Evolutionary conservation across 2,329 filamentous ascomycete species (phyloP), one percentile per base, ranked within the genome.

Genomic region (Ceratocystis ficicola): DNA sequence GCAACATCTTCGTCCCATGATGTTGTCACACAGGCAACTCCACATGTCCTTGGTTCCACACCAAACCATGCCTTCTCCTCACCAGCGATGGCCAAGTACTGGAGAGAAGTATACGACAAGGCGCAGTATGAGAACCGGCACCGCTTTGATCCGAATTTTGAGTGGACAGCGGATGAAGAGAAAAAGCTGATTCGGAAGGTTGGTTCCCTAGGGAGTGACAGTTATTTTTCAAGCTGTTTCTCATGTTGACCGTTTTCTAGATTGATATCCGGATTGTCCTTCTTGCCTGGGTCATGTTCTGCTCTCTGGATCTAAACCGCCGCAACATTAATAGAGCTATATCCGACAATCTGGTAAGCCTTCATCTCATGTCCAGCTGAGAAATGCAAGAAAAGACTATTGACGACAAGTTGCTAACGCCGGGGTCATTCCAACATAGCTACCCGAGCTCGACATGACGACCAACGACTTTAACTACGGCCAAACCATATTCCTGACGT

Each of bases 121-220:
- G 80, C 81, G 1, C 68, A 73, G 0, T 86, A 86, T 69, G 84
- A 87, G 73, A 84, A 84, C 20, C 74, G 78, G 0, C 83, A 86
- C 71, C 78, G 83, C 12, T 86, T 83, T 70, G 83, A 86, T 68
- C 68, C 68, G 1, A 15, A 12, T 2, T 69, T 67, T 44, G 74
- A 74, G 17, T 81, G 79, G 79, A 77, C 76, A 0, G 73, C 76
- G 2, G 76, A 78, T 15, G 79, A 81, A 64, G 79, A 81, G 71
- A 76, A 74, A 68, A 76, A 72, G 64, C 70, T 81, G 3, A 73
- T 80, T 15, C 72, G 75, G 66, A 80, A 67, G 52, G 65, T 69
- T 25, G 46, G 44, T 28, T 4, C 12, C 8, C n/a, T 15, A 22
- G 5, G 2, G n/a, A 20, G 41, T 44, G 20, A 48, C 20, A 55